Base-by-base conservation (phyloP, 257 asterid species). In the Datura wrightii region DNA sequence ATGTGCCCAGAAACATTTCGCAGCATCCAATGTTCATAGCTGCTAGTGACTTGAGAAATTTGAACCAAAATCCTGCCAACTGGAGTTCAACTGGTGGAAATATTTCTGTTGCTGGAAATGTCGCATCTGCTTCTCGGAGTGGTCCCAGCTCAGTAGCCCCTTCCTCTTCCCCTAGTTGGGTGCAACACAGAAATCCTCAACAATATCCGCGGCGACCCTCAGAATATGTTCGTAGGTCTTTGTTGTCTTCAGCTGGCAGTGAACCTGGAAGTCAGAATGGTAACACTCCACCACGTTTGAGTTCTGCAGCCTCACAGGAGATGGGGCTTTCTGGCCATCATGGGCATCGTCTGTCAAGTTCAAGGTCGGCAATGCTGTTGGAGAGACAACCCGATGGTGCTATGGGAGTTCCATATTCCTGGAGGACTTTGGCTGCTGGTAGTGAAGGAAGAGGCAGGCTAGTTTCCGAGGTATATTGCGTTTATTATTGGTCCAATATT, bases 361-460 rank as follows among this genome's bases (percentile, higher is more conserved):
- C 93, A 34, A 92, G 99, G 89, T 85, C 98, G 36, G 91, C 94
- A 44, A 42, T 89, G 78, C 78, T 91, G 87, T 63, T 92, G 89
- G 98, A 94, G 92, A 94, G 99, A 83, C 96, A 94, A 69, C 88
- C 89, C 60, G 94, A 92, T 83, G 91, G 94, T 88, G 91, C 93
- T 83, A 71, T 85, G 8, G 95, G 95, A 66, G 69, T 87, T 84
- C 96, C 97, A 80, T 83, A 92, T 91, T 85, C 98, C 19, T 83
- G 89, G 54, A 88, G 93, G 81, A 86, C 86, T 84, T 85, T 90
- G 87, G 91, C 94, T 87, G 91, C 91, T 85, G 92, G 90, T 24
- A 81, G 92, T 86, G 97, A 94, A 89, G 97, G 97, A 88, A 91
- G 99, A 88, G 89, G 92, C 85, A 91, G 93, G 85, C 87, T 90